A percentile compares a stretch with the other conserved stretches of the same genome.
Evolutionary conservation across 176 grass and related monocot genomes (phyloP).

Genomic region (Musa schizocarpa): DNA sequence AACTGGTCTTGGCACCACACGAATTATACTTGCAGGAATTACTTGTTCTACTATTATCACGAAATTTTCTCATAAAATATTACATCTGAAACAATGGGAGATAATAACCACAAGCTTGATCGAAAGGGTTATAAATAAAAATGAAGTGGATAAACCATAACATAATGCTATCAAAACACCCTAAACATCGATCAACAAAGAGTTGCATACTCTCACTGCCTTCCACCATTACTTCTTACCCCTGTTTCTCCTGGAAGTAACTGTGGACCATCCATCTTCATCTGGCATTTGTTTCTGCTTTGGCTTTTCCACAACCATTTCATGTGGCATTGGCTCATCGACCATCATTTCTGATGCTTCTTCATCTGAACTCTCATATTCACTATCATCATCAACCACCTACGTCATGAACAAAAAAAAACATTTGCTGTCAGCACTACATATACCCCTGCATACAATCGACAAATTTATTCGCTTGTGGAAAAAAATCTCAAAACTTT

Average conservation of each 20-base stretch:
- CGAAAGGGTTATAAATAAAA: no score
- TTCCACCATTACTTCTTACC: slow-evolving; percentile 28
- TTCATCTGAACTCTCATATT: slow-evolving; percentile 36
- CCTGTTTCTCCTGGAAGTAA: slow-evolving; percentile 38
- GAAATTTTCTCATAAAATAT: no score
- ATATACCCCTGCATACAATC: no score
- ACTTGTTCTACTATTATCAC: no score
- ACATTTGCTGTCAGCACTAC: not conserved
- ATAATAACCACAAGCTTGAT: no score
- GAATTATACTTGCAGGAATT: no score
- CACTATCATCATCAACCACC: slow-evolving; percentile 27
- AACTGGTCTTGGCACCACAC: no score
- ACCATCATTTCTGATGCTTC: slow-evolving; percentile 19
- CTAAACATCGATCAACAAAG: not conserved
- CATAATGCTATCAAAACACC: no score
- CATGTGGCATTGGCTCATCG: slow-evolving; percentile 22
- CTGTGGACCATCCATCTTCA: slow-evolving; percentile 69
- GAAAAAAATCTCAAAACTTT: not conserved
- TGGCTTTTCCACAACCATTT: slow-evolving; percentile 35
- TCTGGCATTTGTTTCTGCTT: slow-evolving; percentile 39
- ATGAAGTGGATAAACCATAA: no score
- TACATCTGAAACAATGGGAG: no score
- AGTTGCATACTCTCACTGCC: not conserved
- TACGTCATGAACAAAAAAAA: not conserved
- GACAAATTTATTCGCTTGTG: not conserved